A percentile compares a stretch with the other conserved stretches of the same genome.
Evolutionary conservation across 2,329 filamentous ascomycete species (phyloP).

Genomic region (Claviceps africana): DNA sequence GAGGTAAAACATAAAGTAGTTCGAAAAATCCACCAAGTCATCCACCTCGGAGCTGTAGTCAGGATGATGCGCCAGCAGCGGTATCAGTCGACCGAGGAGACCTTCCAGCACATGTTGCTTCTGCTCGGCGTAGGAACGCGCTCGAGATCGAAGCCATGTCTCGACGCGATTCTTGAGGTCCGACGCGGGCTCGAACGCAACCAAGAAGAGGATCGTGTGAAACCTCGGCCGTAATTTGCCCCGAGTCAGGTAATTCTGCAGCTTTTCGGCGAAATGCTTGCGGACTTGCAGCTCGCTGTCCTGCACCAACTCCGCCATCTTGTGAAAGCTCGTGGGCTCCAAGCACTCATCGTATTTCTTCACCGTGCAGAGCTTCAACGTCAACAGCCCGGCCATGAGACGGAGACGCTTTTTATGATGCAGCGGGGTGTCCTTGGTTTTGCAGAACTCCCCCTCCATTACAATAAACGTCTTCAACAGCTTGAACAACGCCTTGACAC

Average conservation of each 20-base stretch:
- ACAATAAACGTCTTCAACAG: constrained; percentile 64
- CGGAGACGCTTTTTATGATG: constrained; percentile 71
- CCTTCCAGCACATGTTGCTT: constrained; percentile 60
- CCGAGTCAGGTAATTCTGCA: constrained; percentile 81
- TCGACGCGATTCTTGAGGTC: constrained; percentile 60
- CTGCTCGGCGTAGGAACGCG: constrained; percentile 45
- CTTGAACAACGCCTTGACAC: constrained; percentile 58
- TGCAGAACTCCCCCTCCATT: constrained; percentile 66
- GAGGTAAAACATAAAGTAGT: constrained; percentile 84
- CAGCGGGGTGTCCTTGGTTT: constrained; percentile 58
- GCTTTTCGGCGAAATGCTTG: constrained; percentile 62
- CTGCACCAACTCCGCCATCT: constrained; percentile 67
- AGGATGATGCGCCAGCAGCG: constrained; percentile 82
- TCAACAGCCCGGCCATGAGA: constrained; percentile 63
- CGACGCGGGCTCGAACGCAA: constrained; percentile 75
- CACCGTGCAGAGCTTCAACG: constrained; percentile 70
- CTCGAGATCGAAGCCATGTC: constrained; percentile 80
- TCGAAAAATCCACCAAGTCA: constrained; percentile 67
- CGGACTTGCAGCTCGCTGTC: constrained; percentile 64
- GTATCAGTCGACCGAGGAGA: constrained; percentile 68
- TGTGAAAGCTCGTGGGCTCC: constrained; percentile 61
- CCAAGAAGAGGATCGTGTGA: constrained; percentile 79
- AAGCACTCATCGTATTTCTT: constrained; percentile 66
- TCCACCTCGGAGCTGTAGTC: constrained; percentile 59
- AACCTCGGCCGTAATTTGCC: constrained; percentile 59